These are phyloP conservation scores for Neofusicoccum parvum DNA, from an alignment of 2,329 filamentous ascomycete species.

Conservation along the genomic window DNA sequence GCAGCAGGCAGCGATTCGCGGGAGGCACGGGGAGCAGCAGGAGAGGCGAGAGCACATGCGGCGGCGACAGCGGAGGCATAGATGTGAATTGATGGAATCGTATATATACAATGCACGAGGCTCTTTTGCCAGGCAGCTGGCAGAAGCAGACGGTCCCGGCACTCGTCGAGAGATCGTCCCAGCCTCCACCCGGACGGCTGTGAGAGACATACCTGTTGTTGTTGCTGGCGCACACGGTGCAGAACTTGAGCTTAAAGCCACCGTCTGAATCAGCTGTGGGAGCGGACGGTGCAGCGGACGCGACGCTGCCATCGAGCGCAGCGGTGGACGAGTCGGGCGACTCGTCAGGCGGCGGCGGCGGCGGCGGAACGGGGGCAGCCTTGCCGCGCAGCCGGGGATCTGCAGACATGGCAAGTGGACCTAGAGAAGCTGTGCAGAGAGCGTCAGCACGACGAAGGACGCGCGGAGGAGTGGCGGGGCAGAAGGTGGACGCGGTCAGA, in stretches of 20 bases:
- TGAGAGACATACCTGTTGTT: slow-evolving; percentile 75
- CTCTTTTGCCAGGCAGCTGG: not conserved
- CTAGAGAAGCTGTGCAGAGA: not conserved
- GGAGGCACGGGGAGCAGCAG: not conserved
- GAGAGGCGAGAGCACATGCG: slow-evolving; percentile 10
- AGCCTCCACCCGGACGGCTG: not conserved
- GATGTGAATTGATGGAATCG: slow-evolving; percentile 13
- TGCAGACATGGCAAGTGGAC: slow-evolving; percentile 35
- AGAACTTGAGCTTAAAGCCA: slow-evolving; percentile 90
- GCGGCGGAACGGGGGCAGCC: slow-evolving; percentile 50
- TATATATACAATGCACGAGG: slow-evolving; percentile 9
- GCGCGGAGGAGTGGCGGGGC: not conserved
- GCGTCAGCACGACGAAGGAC: not conserved
- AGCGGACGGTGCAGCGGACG: slow-evolving; percentile 19
- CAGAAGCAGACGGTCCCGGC: not conserved
- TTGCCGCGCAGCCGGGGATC: slow-evolving; percentile 53
- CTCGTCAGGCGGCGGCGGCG: slow-evolving; percentile 51
- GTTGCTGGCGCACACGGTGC: slow-evolving; percentile 98
- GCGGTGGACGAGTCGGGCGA: slow-evolving; percentile 34
- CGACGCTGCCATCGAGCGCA: slow-evolving; percentile 32
- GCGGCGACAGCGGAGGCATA: not conserved
- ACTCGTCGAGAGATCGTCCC: not conserved
- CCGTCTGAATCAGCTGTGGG: slow-evolving; percentile 40
- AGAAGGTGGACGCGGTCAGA: slow-evolving; percentile 4
- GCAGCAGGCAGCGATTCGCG: not conserved